Percentiles rank a stretch among this genome's conserved stretches.
phyloP scores from a whole-genome alignment of 2,329 filamentous ascomycete species.

The Fusarium sp. region DNA sequence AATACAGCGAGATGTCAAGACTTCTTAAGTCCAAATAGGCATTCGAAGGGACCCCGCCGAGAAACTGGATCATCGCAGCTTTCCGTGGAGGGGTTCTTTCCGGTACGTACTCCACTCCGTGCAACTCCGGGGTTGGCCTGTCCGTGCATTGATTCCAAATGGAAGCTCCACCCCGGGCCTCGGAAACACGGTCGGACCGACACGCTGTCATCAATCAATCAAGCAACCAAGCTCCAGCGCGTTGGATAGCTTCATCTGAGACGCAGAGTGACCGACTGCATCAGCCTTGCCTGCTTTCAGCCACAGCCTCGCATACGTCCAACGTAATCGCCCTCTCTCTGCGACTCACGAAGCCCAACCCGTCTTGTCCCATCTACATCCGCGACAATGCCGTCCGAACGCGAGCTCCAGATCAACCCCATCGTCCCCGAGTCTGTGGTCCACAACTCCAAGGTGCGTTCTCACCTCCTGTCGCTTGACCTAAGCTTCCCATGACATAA shows the following conservation, averaged over 20 bases:
- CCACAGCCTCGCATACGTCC: neutral
- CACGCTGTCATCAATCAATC: constrained; percentile 38
- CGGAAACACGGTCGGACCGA: constrained; percentile 43
- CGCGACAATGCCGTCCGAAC: constrained; percentile 74
- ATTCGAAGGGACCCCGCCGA: constrained; percentile 25
- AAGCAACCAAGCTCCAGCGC: constrained; percentile 16
- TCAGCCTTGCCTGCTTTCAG: neutral
- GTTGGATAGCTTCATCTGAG: constrained; percentile 27
- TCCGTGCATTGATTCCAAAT: constrained; percentile 23
- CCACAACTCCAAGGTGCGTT: constrained; percentile 80
- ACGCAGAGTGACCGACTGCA: constrained; percentile 7
- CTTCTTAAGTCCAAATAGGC: constrained; percentile 16
- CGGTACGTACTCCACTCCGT: neutral
- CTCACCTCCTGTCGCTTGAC: constrained; percentile 24
- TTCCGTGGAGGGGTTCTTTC: constrained; percentile 26
- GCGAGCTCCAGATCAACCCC: constrained; percentile 78
- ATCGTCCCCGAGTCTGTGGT: constrained; percentile 83
- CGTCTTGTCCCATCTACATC: constrained; percentile 1
- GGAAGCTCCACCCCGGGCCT: constrained; percentile 1
- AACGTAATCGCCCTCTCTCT: neutral
- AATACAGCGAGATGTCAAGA: constrained; percentile 20
- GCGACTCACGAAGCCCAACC: neutral
- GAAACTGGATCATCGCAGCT: constrained; percentile 11
- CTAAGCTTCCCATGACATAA: neutral
- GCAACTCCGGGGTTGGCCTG: neutral